Percentiles rank a stretch among this genome's conserved stretches.
Evolutionary conservation across 768 basidiomycete species (phyloP).

Genomic region (Agaricus blazei): DNA sequence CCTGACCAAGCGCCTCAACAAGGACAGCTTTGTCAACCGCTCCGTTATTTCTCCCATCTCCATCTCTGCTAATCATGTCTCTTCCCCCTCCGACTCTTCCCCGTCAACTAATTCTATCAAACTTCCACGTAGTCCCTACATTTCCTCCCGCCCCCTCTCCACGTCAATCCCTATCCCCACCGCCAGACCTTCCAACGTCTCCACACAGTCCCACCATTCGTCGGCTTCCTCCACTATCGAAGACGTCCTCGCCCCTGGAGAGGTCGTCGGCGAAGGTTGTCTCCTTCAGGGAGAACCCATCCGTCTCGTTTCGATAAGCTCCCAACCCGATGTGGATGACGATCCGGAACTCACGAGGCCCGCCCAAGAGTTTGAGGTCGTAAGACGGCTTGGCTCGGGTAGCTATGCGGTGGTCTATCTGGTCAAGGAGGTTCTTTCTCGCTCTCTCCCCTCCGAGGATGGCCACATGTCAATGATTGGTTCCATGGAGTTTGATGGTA

Average conservation of each 20-base stretch:
- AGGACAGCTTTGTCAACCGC: constrained; percentile 28
- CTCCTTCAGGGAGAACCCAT: constrained; percentile 63
- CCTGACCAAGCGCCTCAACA: constrained; percentile 34
- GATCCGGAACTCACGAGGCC: constrained; percentile 37
- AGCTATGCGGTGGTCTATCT: constrained; percentile 94
- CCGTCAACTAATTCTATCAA: constrained; percentile 30
- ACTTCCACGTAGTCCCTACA: constrained; percentile 34
- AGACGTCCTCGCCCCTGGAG: constrained; percentile 69
- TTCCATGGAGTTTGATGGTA: constrained; percentile 47
- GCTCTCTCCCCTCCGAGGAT: constrained; percentile 44
- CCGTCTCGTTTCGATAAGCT: constrained; percentile 47
- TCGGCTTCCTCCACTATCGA: constrained; percentile 40
- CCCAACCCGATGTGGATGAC: constrained; percentile 26
- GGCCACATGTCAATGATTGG: constrained; percentile 55
- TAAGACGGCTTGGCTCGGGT: constrained; percentile 81
- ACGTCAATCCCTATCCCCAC: constrained; percentile 26
- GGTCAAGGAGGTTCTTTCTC: constrained; percentile 66
- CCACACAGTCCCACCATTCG: constrained; percentile 26
- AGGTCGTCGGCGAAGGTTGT: constrained; percentile 66
- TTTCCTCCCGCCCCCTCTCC: constrained; percentile 28
- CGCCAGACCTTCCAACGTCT: constrained; percentile 18
- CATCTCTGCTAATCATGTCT: constrained; percentile 27
- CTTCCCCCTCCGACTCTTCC: constrained; percentile 30
- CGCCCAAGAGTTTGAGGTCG: constrained; percentile 74
- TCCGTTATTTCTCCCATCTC: constrained; percentile 22